Evolutionary conservation across 1,284 basidiomycete species (phyloP), one percentile per base, ranked within the genome.

Genomic region (Rhodotorula sp.): DNA sequence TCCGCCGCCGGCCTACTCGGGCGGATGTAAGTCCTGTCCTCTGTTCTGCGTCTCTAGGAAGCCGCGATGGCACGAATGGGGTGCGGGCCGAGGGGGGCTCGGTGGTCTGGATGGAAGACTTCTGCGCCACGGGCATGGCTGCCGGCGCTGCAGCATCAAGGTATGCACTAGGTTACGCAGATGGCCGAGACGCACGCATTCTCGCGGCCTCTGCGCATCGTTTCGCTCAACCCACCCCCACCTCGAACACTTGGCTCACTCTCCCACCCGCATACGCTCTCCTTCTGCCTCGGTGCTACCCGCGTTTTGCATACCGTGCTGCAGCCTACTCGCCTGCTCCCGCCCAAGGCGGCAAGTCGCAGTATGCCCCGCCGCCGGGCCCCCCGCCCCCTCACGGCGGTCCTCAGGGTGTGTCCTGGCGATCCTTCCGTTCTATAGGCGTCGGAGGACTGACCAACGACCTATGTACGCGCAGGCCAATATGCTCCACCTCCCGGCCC

Each of bases 401-500:
- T 32, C 51, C 39, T 39, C 51, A 19, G 27, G 37, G 55, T 57
- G 19, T 53, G 51, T n/a, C 12, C 5, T 1, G 19, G 21, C 34
- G 19, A 41, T 27, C 10, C 19, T 21, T 37, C 17, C 41, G 15
- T 46, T 8, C 12, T 48, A 7, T 21, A 32, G 3, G 9, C 27
- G 13, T 17, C 46, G 27, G 1, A 34, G n/a, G n/a, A 37, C 51
- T 54, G n/a, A 54, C 61, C 25, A 41, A 12, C 32, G 27, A 15
- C 25, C 36, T 41, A 41, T 17, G 17, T 17, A 41, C 10, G 39
- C 39, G 32, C 34, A 62, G 19, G 48, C 44, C 34, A 51, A 48
- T 61, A 61, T n/a, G 66, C 66, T 0, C 66, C 66, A 7, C 66
- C 66, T 8, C n/a, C 66, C 12, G 65, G 65, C 19, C 65, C 65